These are phyloP conservation scores for Arthrocladium fulminans DNA, from an alignment of 2,329 filamentous ascomycete genomes.

Conservation along the genomic window DNA sequence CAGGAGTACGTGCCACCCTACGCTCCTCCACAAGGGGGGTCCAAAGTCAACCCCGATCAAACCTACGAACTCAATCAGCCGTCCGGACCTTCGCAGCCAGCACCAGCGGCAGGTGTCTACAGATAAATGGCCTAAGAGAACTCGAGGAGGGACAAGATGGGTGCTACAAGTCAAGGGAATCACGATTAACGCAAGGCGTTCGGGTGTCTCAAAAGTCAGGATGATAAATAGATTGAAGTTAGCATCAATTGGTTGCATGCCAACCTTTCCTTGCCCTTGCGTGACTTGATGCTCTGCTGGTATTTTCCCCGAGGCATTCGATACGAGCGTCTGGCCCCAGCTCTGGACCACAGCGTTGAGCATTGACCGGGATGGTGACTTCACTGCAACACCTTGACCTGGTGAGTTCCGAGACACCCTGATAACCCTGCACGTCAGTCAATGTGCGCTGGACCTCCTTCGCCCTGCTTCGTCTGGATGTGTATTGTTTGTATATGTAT, in stretches of 20 bases:
- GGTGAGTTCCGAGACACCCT: no score
- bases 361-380: no score
- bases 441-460: no score
- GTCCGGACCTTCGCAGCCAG: slow-evolving; percentile 8
- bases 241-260: not conserved
- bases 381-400: no score
- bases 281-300: no score
- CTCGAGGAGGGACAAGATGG: not conserved
- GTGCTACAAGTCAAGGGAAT: not conserved
- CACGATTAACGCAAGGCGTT: not conserved
- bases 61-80: slow-evolving; percentile 11
- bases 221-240: not conserved
- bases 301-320: no score
- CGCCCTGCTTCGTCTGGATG: no score
- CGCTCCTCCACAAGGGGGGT: slow-evolving; percentile 20
- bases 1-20: slow-evolving; percentile 22
- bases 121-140: not conserved
- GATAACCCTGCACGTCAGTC: no score
- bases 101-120: slow-evolving; percentile 5
- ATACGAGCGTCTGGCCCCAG: no score
- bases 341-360: no score
- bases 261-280: no score
- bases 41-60: slow-evolving; percentile 25
- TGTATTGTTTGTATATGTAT: slow-evolving; percentile 8
- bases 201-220: not conserved